phyloP scores from a whole-genome alignment of 257 asterid species.

The Anisodus tanguticus region DNA sequence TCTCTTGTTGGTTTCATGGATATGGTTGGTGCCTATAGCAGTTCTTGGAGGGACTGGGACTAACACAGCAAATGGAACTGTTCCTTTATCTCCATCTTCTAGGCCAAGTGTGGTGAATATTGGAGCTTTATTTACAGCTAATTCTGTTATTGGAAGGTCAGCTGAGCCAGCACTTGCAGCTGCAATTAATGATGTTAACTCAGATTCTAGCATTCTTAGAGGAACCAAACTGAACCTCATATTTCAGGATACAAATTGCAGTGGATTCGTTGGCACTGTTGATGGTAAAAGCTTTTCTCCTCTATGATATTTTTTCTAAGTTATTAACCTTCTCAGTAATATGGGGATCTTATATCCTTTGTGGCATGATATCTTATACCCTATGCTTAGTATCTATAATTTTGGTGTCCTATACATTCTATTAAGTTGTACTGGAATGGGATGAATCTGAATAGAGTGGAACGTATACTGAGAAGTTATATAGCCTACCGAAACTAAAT shows the following conservation, averaged over 20 bases:
- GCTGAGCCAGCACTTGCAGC: conserved; percentile 74
- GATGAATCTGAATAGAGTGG: background rate
- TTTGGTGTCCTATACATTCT: conserved; percentile 11
- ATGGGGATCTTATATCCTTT: conserved; percentile 1
- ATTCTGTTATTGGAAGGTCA: conserved; percentile 83
- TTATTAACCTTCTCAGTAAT: conserved; percentile 11
- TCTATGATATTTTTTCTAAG: background rate
- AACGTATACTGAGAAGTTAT: background rate
- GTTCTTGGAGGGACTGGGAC: conserved; percentile 42
- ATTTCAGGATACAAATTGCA: conserved; percentile 86
- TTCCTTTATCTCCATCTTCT: conserved; percentile 22
- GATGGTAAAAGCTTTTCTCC: conserved; percentile 57
- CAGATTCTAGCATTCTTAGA: conserved; percentile 57
- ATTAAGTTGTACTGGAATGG: background rate
- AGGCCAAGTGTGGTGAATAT: conserved; percentile 58
- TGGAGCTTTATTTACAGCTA: conserved; percentile 75
- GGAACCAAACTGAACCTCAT: conserved; percentile 64
- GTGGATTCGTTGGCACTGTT: conserved; percentile 80
- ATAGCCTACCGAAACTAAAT: background rate
- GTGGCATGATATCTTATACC: background rate
- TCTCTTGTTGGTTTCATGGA: conserved; percentile 42
- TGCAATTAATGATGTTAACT: conserved; percentile 76
- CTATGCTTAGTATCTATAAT: background rate
- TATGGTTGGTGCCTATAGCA: conserved; percentile 45
- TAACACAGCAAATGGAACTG: conserved; percentile 30